These are phyloP conservation scores for Cordyceps cateniannulata DNA, from an alignment of 2,329 filamentous ascomycete genomes.

Conservation along the genomic window DNA sequence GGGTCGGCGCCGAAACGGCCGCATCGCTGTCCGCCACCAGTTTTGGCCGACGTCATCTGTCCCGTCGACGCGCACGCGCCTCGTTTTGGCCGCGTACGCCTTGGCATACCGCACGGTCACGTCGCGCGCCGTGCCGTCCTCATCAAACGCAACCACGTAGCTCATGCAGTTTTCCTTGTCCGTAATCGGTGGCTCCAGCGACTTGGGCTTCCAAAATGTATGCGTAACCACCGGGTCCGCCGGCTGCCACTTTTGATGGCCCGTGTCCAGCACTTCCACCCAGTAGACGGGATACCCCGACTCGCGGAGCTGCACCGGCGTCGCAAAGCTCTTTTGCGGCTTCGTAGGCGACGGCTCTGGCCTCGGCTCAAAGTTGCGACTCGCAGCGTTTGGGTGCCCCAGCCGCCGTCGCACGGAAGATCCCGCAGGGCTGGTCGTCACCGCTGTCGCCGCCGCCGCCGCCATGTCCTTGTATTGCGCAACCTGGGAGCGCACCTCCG, in stretches of 20 bases:
- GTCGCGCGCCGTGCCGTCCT: slow-evolving; percentile 70
- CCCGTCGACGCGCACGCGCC: slow-evolving; percentile 69
- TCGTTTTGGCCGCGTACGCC: slow-evolving; percentile 84
- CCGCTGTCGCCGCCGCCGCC: slow-evolving; percentile 19
- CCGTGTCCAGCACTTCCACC: slow-evolving; percentile 84
- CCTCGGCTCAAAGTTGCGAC: slow-evolving; percentile 42
- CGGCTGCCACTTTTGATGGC: slow-evolving; percentile 85
- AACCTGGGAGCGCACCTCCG: slow-evolving; percentile 29
- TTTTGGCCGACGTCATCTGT: slow-evolving; percentile 30
- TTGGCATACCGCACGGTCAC: slow-evolving; percentile 85
- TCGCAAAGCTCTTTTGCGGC: slow-evolving; percentile 4
- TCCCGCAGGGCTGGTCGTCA: slow-evolving; percentile 24
- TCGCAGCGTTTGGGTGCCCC: slow-evolving; percentile 48
- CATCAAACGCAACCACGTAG: slow-evolving; percentile 82
- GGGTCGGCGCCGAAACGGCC: slow-evolving; percentile 35
- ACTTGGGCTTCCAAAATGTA: slow-evolving; percentile 64
- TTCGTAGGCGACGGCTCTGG: slow-evolving; percentile 30
- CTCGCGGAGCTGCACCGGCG: slow-evolving; percentile 48
- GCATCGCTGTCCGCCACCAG: slow-evolving; percentile 51
- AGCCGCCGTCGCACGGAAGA: slow-evolving; percentile 41
- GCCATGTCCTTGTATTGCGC: slow-evolving; percentile 32
- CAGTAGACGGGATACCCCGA: slow-evolving; percentile 82
- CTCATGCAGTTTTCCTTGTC: slow-evolving; percentile 70
- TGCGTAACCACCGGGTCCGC: slow-evolving; percentile 79
- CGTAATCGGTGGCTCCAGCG: slow-evolving; percentile 74